A percentile compares a stretch with the other conserved stretches of the same genome.
Evolutionary conservation across 2,329 filamentous ascomycete genomes (phyloP).

Genomic region (Atkinsonella texensis): DNA sequence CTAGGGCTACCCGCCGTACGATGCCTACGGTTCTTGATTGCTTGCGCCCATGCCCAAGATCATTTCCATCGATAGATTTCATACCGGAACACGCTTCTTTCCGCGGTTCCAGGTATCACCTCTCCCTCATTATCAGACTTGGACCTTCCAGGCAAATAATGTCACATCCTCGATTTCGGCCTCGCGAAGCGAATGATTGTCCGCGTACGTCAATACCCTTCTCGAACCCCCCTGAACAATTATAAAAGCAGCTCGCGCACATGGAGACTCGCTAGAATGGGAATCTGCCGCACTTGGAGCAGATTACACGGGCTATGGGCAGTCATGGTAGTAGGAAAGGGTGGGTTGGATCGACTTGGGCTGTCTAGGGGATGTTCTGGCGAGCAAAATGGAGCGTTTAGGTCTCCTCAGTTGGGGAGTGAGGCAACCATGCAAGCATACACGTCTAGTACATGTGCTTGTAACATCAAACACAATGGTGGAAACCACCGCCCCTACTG

Average conservation of each 20-base stretch:
- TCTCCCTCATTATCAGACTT: slow-evolving; percentile 12
- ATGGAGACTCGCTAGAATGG: slow-evolving; percentile 27
- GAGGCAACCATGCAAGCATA: too few relatives aligned
- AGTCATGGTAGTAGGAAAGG: slow-evolving; percentile 23
- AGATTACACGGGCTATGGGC: slow-evolving; percentile 33
- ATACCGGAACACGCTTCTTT: neutral
- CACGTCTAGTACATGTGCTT: too few relatives aligned
- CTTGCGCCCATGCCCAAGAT: neutral
- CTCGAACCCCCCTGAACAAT: slow-evolving; percentile 28
- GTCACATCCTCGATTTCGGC: slow-evolving; percentile 38
- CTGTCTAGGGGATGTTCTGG: slow-evolving; percentile 15
- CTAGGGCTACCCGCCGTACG: neutral
- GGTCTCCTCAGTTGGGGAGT: too few relatives aligned
- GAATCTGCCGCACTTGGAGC: slow-evolving; percentile 34
- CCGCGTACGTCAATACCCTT: slow-evolving; percentile 25
- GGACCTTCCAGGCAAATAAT: slow-evolving; percentile 22
- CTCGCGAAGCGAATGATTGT: slow-evolving; percentile 27
- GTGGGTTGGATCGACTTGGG: slow-evolving; percentile 18
- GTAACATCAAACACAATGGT: too few relatives aligned
- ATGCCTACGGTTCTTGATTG: neutral
- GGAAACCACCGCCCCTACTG: too few relatives aligned
- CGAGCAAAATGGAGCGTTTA: too few relatives aligned
- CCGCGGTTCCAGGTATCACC: slow-evolving; percentile 9
- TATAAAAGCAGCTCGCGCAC: slow-evolving; percentile 33
- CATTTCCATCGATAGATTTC: neutral